phyloP scores from a whole-genome alignment of 2,329 filamentous ascomycete genomes.

The Sporothrix protearum region DNA sequence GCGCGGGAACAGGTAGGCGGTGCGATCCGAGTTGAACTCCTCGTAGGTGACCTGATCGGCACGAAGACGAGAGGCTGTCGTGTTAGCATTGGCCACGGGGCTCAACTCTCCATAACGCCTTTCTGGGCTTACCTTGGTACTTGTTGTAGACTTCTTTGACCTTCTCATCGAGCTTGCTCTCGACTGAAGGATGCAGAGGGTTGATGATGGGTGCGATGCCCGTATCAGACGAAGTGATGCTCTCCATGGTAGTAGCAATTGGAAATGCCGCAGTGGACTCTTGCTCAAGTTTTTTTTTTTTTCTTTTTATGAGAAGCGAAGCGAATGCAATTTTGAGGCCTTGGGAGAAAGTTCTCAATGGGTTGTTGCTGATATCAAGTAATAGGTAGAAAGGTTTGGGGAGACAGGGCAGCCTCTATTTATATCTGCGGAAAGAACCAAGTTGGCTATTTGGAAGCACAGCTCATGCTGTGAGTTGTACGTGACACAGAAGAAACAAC shows the following conservation, averaged over 20 bases:
- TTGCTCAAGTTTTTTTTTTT: too few species aligned
- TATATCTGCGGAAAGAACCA: not conserved
- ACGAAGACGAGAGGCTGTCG: constrained; percentile 20
- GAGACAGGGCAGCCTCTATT: not conserved
- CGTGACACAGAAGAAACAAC: not conserved
- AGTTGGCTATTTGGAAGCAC: not conserved
- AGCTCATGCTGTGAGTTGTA: not conserved
- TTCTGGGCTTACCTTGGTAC: constrained; percentile 21
- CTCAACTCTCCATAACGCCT: not conserved
- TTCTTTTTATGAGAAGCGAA: too few species aligned
- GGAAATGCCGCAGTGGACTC: too few species aligned
- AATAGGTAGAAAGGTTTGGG: not conserved
- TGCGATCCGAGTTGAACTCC: constrained; percentile 19
- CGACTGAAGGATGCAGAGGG: constrained; percentile 23
- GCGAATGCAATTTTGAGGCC: too few species aligned
- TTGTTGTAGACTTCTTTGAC: constrained; percentile 25
- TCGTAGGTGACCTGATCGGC: constrained; percentile 25
- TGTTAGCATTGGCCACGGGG: not conserved
- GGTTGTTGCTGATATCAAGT: too few species aligned
- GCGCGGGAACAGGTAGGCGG: constrained; percentile 17
- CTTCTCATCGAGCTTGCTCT: constrained; percentile 17
- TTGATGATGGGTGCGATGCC: not conserved
- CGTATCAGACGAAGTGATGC: not conserved
- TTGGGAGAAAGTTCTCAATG: too few species aligned
- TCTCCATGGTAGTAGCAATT: too few species aligned